These are phyloP conservation scores for Didymella exigua DNA, from an alignment of 2,329 filamentous ascomycete species.

Conservation along the genomic window DNA sequence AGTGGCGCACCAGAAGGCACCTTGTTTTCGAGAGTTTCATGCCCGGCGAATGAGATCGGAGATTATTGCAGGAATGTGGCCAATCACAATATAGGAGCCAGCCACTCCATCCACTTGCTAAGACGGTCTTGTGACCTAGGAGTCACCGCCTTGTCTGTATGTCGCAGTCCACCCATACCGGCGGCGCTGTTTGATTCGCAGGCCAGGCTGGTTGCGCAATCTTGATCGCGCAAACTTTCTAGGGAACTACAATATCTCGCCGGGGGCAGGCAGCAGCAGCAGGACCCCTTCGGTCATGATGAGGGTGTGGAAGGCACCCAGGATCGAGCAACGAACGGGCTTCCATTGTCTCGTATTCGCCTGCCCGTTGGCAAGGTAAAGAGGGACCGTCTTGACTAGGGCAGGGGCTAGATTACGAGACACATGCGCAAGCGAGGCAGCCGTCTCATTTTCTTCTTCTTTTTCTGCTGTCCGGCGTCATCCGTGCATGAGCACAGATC, in stretches of 20 bases:
- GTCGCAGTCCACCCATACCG: constrained; percentile 20
- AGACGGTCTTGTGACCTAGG: constrained; percentile 31
- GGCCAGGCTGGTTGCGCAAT: not conserved
- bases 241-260: not conserved
- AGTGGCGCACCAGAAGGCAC: constrained; percentile 37
- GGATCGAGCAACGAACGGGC: constrained; percentile 35
- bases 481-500: constrained; percentile 39
- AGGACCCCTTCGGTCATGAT: constrained; percentile 13
- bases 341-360: constrained; percentile 37
- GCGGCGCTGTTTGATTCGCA: constrained; percentile 13
- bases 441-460: constrained; percentile 32
- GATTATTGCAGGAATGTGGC: constrained; percentile 36
- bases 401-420: constrained; percentile 27
- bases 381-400: constrained; percentile 27
- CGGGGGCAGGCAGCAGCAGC: constrained; percentile 6
- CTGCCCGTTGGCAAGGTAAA: constrained; percentile 35
- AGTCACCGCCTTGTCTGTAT: constrained; percentile 25
- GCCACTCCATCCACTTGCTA: constrained; percentile 17
- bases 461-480: constrained; percentile 37
- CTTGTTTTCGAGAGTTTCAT: constrained; percentile 40
- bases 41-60: constrained; percentile 40
- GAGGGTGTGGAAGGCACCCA: constrained; percentile 23
- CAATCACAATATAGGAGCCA: constrained; percentile 35
- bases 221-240: constrained; percentile 4
- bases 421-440: constrained; percentile 34